Percentiles rank a stretch among this genome's conserved stretches.
These are phyloP conservation scores for Sarocladium brachiariae DNA, from an alignment of 2,329 filamentous ascomycete genomes.

Conservation along the genomic window DNA sequence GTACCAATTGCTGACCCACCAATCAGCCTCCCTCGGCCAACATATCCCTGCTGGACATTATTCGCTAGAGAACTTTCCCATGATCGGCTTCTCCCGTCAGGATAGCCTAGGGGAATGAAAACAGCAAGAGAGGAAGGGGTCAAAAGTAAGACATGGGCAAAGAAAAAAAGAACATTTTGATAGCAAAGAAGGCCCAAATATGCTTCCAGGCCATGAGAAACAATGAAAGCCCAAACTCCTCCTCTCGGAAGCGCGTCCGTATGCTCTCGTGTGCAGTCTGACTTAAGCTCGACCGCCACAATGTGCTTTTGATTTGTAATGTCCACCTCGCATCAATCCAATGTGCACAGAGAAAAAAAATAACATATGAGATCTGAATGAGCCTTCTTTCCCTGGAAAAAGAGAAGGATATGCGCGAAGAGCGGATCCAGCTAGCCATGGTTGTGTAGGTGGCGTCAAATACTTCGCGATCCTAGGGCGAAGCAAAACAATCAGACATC, in stretches of 20 bases:
- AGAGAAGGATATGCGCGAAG: too few relatives aligned
- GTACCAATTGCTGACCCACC: too few relatives aligned
- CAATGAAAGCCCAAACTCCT: background rate
- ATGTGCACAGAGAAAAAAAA: slow-evolving; percentile 4
- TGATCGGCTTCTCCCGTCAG: too few relatives aligned
- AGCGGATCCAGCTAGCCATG: too few relatives aligned
- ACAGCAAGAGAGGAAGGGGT: background rate
- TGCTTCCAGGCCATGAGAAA: background rate
- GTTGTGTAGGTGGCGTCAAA: too few relatives aligned
- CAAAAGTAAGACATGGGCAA: slow-evolving; percentile 3
- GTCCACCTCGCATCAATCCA: slow-evolving; percentile 1
- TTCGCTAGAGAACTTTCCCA: too few relatives aligned
- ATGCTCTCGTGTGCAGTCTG: background rate
- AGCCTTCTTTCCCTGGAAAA: too few relatives aligned
- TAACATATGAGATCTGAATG: slow-evolving; percentile 4
- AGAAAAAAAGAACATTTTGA: background rate
- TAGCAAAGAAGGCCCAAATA: background rate
- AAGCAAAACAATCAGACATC: slow-evolving; percentile 32
- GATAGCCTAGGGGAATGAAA: background rate
- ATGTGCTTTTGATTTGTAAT: background rate
- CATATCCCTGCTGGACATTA: too few relatives aligned
- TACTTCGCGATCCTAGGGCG: too few relatives aligned
- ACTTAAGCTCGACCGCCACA: background rate
- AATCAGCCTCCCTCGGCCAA: too few relatives aligned
- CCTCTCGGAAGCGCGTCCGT: background rate